Percentiles rank a stretch among this genome's conserved stretches.
Evolutionary conservation across 352 stramenopile genomes (phyloP).

Genomic region (Aphanomyces invadans): DNA sequence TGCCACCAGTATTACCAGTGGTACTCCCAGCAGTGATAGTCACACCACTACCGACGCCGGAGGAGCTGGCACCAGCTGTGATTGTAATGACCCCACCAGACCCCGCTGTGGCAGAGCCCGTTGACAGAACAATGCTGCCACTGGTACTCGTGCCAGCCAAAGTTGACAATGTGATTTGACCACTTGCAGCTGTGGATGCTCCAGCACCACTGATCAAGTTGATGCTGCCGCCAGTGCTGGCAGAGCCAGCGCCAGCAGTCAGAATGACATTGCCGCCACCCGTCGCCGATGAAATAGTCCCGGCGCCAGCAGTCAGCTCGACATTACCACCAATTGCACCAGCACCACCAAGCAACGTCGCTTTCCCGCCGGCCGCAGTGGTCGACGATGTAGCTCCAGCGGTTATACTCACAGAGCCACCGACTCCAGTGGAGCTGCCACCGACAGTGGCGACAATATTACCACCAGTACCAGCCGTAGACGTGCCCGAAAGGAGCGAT

Average conservation of each 20-base stretch:
- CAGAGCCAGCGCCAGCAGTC: slow-evolving; percentile 1
- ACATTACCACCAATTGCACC: slow-evolving; percentile 6
- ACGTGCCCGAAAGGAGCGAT: slow-evolving; percentile 28
- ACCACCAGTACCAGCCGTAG: slow-evolving; percentile 34
- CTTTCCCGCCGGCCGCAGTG: background rate
- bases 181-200: slow-evolving; percentile 26
- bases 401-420: slow-evolving; percentile 31
- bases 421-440: slow-evolving; percentile 30
- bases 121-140: slow-evolving; percentile 29
- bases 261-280: slow-evolving; percentile 8
- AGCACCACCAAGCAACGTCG: background rate
- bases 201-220: slow-evolving; percentile 21
- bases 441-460: slow-evolving; percentile 35
- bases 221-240: slow-evolving; percentile 7
- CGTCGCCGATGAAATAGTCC: background rate
- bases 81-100: slow-evolving; percentile 30
- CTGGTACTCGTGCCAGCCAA: slow-evolving; percentile 29
- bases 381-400: slow-evolving; percentile 4
- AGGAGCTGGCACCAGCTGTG: slow-evolving; percentile 11
- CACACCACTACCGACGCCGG: slow-evolving; percentile 7
- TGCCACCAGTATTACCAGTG: slow-evolving; percentile 28
- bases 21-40: slow-evolving; percentile 38
- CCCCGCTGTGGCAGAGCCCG: slow-evolving; percentile 30
- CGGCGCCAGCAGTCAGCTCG: background rate
- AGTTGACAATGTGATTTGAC: slow-evolving; percentile 31